phyloP scores from a whole-genome alignment of 495 filamentous ascomycete species.

The Daldinia vernicosa region DNA sequence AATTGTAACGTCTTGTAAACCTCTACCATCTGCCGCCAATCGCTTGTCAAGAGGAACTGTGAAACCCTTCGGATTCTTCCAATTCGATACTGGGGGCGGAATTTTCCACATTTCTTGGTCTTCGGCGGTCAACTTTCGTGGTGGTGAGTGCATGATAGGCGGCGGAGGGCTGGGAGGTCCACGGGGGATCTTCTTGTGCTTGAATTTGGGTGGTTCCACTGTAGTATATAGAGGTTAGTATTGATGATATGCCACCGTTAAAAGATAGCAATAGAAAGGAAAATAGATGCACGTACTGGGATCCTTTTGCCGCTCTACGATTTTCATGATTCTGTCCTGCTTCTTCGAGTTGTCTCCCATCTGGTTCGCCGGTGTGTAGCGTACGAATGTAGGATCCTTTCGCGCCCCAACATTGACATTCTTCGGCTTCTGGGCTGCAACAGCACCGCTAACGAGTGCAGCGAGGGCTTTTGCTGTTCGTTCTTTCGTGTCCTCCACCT shows the following conservation, averaged over 20 bases:
- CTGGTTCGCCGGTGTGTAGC: conserved; percentile 95
- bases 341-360: conserved; percentile 91
- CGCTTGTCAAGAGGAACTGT: conserved; percentile 97
- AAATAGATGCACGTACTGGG: conserved; percentile 60
- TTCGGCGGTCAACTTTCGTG: conserved; percentile 92
- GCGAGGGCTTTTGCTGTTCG: conserved; percentile 87
- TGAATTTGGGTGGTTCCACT: conserved; percentile 97
- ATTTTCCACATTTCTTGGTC: conserved; percentile 98
- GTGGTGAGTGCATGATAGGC: conserved; percentile 94
- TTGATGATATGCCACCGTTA: background rate
- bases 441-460: conserved; percentile 81
- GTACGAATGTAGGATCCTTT: conserved; percentile 90
- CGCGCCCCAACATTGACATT: conserved; percentile 80
- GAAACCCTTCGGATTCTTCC: conserved; percentile 99
- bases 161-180: conserved; percentile 93
- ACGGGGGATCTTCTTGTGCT: conserved; percentile 96
- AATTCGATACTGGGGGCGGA: conserved; percentile 93
- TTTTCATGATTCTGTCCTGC: conserved; percentile 98
- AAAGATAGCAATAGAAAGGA: background rate
- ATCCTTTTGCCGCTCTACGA: conserved; percentile 92
- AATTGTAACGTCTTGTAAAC: conserved; percentile 92
- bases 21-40: conserved; percentile 92
- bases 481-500: conserved; percentile 82
- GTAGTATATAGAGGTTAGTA: conserved; percentile 21
- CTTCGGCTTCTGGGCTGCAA: conserved; percentile 94